phyloP scores from a whole-genome alignment of 1,284 basidiomycete genomes.

The Fomitopsis pinicola region DNA sequence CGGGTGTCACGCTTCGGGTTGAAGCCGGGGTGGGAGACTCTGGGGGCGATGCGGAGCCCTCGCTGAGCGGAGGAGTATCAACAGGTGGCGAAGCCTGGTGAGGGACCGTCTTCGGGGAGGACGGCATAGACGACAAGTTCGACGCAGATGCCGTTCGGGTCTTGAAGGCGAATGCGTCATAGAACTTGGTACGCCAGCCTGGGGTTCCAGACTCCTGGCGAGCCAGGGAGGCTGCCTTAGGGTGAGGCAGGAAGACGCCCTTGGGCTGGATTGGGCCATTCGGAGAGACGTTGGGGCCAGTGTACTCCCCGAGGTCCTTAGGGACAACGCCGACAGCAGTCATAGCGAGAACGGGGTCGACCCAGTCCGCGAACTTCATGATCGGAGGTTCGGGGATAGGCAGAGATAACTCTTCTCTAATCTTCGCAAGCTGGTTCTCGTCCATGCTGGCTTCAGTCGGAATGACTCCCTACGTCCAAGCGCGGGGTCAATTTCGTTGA shows the following conservation, averaged over 20 bases:
- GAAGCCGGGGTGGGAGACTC: not conserved
- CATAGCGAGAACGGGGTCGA: not conserved
- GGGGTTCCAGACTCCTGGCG: not conserved
- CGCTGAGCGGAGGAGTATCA: not conserved
- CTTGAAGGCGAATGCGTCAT: not conserved
- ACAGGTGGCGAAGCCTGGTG: not conserved
- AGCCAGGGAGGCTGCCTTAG: not conserved
- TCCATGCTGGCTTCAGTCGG: not conserved
- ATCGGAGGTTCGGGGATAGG: not conserved
- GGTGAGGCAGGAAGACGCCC: not conserved
- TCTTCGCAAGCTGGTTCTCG: not conserved
- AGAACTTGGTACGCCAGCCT: not conserved
- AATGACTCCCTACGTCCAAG: not conserved
- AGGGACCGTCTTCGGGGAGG: not conserved
- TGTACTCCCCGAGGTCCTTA: not conserved
- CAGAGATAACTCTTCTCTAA: not conserved
- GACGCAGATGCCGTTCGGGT: not conserved
- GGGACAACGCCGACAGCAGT: not conserved
- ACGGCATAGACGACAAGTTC: not conserved
- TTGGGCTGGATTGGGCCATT: not conserved
- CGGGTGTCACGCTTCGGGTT: not conserved
- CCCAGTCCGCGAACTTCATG: not conserved
- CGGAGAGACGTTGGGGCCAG: not conserved
- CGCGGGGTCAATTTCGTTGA: too few relatives aligned
- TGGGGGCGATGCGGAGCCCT: not conserved